Conservation (phyloP, 108 stramenopile genomes). For the Skeletonema tropicum region DNA sequence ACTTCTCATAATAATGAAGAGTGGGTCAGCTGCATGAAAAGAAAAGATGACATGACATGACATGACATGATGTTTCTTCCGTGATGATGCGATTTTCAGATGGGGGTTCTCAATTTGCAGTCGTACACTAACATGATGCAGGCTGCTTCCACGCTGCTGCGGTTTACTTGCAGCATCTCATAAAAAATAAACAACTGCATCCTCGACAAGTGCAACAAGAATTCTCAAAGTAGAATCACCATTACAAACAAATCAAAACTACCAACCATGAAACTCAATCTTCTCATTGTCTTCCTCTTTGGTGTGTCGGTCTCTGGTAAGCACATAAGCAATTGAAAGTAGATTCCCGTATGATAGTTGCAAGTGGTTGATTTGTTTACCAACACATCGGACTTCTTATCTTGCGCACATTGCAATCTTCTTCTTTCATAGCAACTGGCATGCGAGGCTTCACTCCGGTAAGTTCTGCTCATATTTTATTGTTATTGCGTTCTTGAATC, state of each 20-base stretch:
- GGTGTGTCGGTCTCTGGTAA: conserved; percentile 1
- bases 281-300: not conserved
- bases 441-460: not conserved
- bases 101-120: not conserved
- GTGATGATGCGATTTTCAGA: no score
- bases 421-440: not conserved
- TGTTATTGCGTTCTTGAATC: not conserved
- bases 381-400: not conserved
- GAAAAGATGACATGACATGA: no score
- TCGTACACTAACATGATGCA: not conserved
- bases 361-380: not conserved
- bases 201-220: not conserved
- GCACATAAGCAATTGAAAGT: not conserved
- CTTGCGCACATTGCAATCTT: not conserved
- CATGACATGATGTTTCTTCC: no score
- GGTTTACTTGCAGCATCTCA: not conserved
- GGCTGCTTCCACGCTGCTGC: not conserved
- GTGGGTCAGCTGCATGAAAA: no score
- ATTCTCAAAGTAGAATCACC: not conserved
- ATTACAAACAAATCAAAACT: not conserved
- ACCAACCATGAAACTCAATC: conserved; percentile 1
- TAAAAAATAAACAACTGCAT: not conserved
- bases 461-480: not conserved
- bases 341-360: not conserved
- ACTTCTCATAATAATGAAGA: no score